Percentiles rank a stretch among this genome's conserved stretches.
Evolutionary conservation across 1,284 basidiomycete species (phyloP).

Genomic region (Flammula alnicola): DNA sequence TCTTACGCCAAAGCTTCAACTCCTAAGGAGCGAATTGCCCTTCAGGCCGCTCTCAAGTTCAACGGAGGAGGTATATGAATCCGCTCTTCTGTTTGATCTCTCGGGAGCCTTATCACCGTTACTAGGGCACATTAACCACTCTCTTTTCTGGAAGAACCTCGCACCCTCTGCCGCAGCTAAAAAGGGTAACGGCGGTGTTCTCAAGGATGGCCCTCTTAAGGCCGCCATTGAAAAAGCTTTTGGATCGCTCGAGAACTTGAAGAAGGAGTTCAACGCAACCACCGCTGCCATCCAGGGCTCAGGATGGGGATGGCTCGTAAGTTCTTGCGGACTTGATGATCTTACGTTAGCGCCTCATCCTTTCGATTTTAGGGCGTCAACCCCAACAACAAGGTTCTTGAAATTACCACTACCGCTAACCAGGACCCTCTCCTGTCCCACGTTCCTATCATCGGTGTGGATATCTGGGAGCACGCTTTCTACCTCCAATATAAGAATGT

Average conservation of each 20-base stretch:
- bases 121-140: conserved; percentile 87
- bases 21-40: conserved; percentile 80
- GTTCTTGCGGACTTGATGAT: conserved; percentile 32
- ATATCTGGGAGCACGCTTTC: conserved; percentile 94
- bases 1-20: conserved; percentile 65
- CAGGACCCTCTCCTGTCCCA: conserved; percentile 86
- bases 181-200: conserved; percentile 63
- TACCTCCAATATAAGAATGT: conserved; percentile 93
- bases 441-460: conserved; percentile 85
- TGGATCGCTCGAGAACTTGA: conserved; percentile 73
- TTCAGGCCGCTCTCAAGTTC: conserved; percentile 55
- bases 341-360: background rate
- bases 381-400: conserved; percentile 65
- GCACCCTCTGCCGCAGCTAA: conserved; percentile 56
- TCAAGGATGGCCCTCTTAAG: conserved; percentile 71
- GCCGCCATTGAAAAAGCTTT: conserved; percentile 68
- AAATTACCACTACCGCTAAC: conserved; percentile 82
- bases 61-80: conserved; percentile 61
- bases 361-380: conserved; percentile 59
- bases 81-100: background rate
- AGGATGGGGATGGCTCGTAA: conserved; percentile 92
- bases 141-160: conserved; percentile 94
- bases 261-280: conserved; percentile 73
- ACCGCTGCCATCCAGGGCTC: conserved; percentile 88
- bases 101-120: conserved; percentile 15